Evolutionary conservation across 164 flowering plant genomes (phyloP), one percentile per base, ranked within the genome.

Genomic region (Vitis vinifera): DNA sequence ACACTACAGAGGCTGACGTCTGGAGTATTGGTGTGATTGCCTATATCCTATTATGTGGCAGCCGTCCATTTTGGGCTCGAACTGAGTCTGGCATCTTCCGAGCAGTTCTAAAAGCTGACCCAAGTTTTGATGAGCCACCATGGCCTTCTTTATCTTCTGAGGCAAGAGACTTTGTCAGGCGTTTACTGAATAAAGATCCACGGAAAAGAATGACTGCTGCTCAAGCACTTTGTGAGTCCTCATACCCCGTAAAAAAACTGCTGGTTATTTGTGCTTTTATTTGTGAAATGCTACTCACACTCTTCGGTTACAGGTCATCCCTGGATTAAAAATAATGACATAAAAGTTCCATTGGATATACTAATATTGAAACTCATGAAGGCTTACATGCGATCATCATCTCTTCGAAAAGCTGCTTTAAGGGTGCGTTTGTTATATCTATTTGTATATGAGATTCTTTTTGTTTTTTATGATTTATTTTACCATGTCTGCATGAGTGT

Each of bases 51-150:
- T 58, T 86, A 65, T 83, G 89, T 77, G 89, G 89, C 16, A 88
- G 91, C 72, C 80, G 91, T 12, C 91, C 91, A 47, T 88, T 86
- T 73, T 88, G 91, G 91, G 88, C 91, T 14, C 79, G 91, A 55
- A 88, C 88, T 8, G 89, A 88, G 68, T 88, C 91, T 51, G 88
- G 91, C 29, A 88, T 88, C 62, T 88, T 86, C 71, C 78, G 88
- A 14, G 79, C 88, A 56, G 91, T 88, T 76, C 64, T 88, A 14
- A 88, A 86, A 79, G 88, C 88, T 66, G 87, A 88, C 68, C 91
- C 89, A 44, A 81, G 81, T 76, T 88, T 84, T 74, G 88, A 83
- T 66, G 91, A 86, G 74, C 75, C 71, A 19, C 89, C 91, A 27
- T 88, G 91, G 91, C 89, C 90, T 23, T 71, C 83, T 23, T 58